Evolutionary conservation across 2,329 filamentous ascomycete genomes (phyloP).

Genomic region (Cercospora sojina): DNA sequence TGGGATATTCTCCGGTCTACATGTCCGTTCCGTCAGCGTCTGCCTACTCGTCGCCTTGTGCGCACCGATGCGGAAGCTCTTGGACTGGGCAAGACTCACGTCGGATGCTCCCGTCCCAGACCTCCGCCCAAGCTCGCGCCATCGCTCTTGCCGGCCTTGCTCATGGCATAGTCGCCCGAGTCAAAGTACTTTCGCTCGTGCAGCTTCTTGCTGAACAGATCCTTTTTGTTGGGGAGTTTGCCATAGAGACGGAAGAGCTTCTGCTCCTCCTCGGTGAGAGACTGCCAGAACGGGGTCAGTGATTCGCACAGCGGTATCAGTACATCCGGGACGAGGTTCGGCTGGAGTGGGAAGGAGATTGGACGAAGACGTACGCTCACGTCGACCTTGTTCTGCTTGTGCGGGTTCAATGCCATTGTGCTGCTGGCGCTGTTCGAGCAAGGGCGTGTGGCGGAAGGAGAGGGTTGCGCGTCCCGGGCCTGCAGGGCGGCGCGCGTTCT

Average conservation of each 20-base stretch:
- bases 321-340: conserved; percentile 4
- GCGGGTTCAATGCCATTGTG: conserved; percentile 69
- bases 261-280: conserved; percentile 90
- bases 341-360: neutral
- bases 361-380: conserved; percentile 68
- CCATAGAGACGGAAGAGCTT: conserved; percentile 95
- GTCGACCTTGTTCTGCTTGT: conserved; percentile 98
- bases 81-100: conserved; percentile 49
- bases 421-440: neutral
- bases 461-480: neutral
- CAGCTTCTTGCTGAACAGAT: conserved; percentile 95
- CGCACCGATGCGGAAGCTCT: neutral
- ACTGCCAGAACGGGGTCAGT: conserved; percentile 36
- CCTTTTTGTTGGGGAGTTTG: conserved; percentile 94
- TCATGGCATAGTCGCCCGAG: conserved; percentile 90
- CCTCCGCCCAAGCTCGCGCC: conserved; percentile 75
- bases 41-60: neutral
- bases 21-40: conserved; percentile 12
- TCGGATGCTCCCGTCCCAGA: conserved; percentile 91
- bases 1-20: conserved; percentile 41
- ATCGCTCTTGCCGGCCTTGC: conserved; percentile 93
- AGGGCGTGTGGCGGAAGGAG: neutral
- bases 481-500: conserved; percentile 13
- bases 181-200: conserved; percentile 99
- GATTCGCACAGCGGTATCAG: conserved; percentile 14